A percentile compares a stretch with the other conserved stretches of the same genome.
Evolutionary conservation across 2,329 filamentous ascomycete genomes (phyloP).

Genomic region (Ilyonectria destructans): DNA sequence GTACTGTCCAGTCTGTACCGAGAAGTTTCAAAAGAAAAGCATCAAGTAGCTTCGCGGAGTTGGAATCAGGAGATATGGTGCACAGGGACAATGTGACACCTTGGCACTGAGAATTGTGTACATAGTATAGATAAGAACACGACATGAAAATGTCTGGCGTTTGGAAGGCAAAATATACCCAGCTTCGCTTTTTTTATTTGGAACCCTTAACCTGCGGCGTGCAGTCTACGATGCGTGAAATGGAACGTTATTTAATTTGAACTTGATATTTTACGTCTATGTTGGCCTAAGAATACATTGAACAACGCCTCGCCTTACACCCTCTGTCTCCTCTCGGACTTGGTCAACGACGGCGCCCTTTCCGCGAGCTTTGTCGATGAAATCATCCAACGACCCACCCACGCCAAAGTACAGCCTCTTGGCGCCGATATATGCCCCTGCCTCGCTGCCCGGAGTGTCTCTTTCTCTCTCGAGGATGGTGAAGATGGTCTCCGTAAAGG

Average conservation of each 20-base stretch:
- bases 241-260: slow-evolving; percentile 4
- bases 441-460: slow-evolving; percentile 56
- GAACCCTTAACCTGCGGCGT: neutral
- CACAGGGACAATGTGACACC: neutral
- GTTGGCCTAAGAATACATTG: slow-evolving; percentile 59
- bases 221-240: neutral
- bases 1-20: slow-evolving; percentile 77
- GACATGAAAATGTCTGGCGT: slow-evolving; percentile 23
- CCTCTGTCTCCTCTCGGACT: slow-evolving; percentile 73
- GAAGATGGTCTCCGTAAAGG: slow-evolving; percentile 79
- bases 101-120: slow-evolving; percentile 6
- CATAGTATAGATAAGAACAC: slow-evolving; percentile 1
- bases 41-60: slow-evolving; percentile 42
- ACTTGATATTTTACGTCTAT: slow-evolving; percentile 27
- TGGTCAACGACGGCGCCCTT: slow-evolving; percentile 66
- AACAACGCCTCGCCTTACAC: slow-evolving; percentile 75
- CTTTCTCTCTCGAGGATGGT: slow-evolving; percentile 68
- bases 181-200: slow-evolving; percentile 24
- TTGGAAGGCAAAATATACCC: slow-evolving; percentile 37
- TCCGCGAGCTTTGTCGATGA: slow-evolving; percentile 68
- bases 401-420: slow-evolving; percentile 90
- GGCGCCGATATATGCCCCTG: slow-evolving; percentile 79
- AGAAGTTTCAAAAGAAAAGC: slow-evolving; percentile 64
- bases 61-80: slow-evolving; percentile 2
- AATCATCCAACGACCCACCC: slow-evolving; percentile 85